Conservation (phyloP, 768 basidiomycete species). For the Rhizopogon sp. region DNA sequence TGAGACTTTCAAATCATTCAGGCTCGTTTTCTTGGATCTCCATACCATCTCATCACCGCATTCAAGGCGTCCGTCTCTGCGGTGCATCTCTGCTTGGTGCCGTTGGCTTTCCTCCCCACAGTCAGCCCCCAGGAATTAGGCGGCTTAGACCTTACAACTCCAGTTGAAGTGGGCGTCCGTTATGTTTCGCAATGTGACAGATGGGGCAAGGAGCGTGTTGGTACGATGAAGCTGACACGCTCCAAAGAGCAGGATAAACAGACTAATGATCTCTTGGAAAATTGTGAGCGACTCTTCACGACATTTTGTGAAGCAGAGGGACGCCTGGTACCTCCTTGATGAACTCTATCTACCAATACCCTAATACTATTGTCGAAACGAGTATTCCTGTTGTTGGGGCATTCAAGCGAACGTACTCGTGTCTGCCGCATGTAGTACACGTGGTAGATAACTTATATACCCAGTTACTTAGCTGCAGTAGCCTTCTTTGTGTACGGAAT, state of each 20-base stretch:
- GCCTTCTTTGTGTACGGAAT: too few species aligned
- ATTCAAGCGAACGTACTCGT: too few species aligned
- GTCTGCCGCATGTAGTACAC: too few species aligned
- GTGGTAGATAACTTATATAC: too few species aligned
- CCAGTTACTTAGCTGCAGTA: too few species aligned
- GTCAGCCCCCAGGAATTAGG: constrained; percentile 2
- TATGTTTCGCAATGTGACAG: constrained; percentile 54
- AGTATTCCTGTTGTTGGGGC: too few species aligned
- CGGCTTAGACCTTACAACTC: constrained; percentile 12
- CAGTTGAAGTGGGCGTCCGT: constrained; percentile 25
- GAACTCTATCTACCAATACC: not conserved
- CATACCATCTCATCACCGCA: constrained; percentile 55
- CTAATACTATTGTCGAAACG: too few species aligned
- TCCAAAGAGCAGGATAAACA: constrained; percentile 48
- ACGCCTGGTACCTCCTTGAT: constrained; percentile 12
- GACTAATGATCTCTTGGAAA: constrained; percentile 42
- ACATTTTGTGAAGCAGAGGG: constrained; percentile 29
- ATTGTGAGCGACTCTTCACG: constrained; percentile 52
- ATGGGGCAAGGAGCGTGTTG: constrained; percentile 52
- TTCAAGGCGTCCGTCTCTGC: constrained; percentile 65
- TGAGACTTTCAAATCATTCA: constrained; percentile 22
- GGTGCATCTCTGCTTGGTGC: constrained; percentile 62
- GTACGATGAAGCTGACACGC: constrained; percentile 39
- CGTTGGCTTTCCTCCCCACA: constrained; percentile 44
- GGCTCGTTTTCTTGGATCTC: constrained; percentile 68